Evolutionary conservation across 176 grass and related monocot genomes (phyloP).

Genomic region (Thinopyrum elongatum): DNA sequence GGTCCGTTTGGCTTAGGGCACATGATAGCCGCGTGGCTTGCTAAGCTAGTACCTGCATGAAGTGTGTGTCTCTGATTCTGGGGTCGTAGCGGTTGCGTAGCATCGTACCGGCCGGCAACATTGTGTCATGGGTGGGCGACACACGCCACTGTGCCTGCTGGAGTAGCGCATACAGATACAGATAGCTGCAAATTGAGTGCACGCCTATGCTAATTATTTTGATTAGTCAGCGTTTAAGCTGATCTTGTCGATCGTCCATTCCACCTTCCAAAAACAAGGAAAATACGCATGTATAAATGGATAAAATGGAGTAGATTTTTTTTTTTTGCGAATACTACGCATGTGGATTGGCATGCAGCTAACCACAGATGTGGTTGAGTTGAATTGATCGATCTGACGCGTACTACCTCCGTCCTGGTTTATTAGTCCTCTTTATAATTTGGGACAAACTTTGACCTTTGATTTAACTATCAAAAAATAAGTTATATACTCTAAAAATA

Average conservation of each 20-base stretch:
- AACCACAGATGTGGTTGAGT: too few species aligned
- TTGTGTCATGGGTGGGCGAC: constrained; percentile 33
- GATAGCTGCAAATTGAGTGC: background rate
- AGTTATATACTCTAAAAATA: too few species aligned
- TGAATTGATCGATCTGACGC: too few species aligned
- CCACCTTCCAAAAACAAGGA: background rate
- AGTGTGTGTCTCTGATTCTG: constrained; percentile 12
- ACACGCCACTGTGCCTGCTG: background rate
- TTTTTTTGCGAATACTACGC: too few species aligned
- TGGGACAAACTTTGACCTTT: too few species aligned
- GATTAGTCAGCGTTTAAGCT: background rate
- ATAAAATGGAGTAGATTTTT: too few species aligned
- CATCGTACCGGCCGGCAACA: background rate
- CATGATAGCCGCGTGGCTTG: background rate
- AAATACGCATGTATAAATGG: background rate
- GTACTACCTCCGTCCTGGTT: too few species aligned
- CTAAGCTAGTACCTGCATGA: background rate
- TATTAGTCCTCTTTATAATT: too few species aligned
- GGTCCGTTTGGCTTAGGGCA: background rate
- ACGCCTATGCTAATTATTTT: constrained; percentile 1
- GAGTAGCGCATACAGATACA: background rate
- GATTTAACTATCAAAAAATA: too few species aligned
- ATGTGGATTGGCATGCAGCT: too few species aligned
- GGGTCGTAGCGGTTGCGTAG: background rate
- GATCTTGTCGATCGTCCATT: background rate